phyloP scores from a whole-genome alignment of 1,139 yeast species.

The Hyphopichia burtonii region DNA sequence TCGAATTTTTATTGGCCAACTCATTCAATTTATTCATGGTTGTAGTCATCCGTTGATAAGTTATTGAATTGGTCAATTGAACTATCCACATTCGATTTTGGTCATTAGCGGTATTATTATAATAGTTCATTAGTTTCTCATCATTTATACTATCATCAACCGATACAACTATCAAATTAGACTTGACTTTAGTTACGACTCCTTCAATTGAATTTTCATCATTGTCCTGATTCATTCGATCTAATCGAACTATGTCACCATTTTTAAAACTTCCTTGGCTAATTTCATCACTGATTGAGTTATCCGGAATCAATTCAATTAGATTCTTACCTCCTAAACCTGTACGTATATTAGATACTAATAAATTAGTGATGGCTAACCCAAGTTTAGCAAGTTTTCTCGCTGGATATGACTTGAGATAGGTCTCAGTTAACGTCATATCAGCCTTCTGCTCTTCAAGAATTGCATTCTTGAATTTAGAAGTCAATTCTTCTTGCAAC shows the following conservation, averaged over 20 bases:
- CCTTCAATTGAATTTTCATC: conserved; percentile 46
- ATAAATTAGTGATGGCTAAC: conserved; percentile 68
- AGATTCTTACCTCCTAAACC: conserved; percentile 81
- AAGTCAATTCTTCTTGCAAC: conserved; percentile 25
- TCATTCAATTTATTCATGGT: conserved; percentile 70
- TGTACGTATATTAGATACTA: conserved; percentile 59
- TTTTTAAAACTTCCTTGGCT: conserved; percentile 60
- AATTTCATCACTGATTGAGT: conserved; percentile 35
- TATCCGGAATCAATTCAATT: conserved; percentile 64
- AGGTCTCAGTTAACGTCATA: conserved; percentile 48
- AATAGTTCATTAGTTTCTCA: conserved; percentile 42
- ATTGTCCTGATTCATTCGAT: conserved; percentile 27
- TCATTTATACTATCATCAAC: conserved; percentile 58
- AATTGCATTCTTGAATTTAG: conserved; percentile 50
- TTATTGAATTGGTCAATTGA: conserved; percentile 65
- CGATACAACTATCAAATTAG: conserved; percentile 49
- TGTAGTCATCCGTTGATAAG: conserved; percentile 78
- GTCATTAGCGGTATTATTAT: conserved; percentile 42
- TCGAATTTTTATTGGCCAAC: conserved; percentile 33
- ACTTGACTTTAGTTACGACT: conserved; percentile 54
- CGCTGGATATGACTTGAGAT: conserved; percentile 55
- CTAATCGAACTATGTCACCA: conserved; percentile 74
- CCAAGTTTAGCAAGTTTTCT: conserved; percentile 69
- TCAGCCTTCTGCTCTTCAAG: conserved; percentile 61
- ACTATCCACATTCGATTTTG: conserved; percentile 56